phyloP scores from a whole-genome alignment of 108 stramenopile species.

The Skeletonema potamos region DNA sequence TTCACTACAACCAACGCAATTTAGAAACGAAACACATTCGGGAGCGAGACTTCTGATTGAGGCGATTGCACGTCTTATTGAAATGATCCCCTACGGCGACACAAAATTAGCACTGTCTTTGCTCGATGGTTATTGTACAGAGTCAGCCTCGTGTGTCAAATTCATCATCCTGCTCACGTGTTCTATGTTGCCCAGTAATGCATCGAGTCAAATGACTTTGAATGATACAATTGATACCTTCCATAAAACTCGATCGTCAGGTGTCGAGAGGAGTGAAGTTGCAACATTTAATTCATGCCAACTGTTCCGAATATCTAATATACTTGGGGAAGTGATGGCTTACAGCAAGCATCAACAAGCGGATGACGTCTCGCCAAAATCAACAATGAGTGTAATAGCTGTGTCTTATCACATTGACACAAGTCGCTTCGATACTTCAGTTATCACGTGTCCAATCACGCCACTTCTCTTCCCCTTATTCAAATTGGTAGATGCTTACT shows the following conservation, averaged over 20 bases:
- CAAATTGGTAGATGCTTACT: conserved; percentile 50
- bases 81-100: conserved; percentile 4
- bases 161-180: conserved; percentile 5
- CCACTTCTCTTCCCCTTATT: conserved; percentile 68
- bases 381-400: conserved; percentile 54
- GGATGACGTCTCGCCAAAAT: conserved; percentile 7
- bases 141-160: conserved; percentile 31
- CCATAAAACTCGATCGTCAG: background rate
- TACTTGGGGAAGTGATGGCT: conserved; percentile 41
- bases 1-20: background rate
- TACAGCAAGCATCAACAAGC: conserved; percentile 20
- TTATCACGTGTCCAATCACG: conserved; percentile 66
- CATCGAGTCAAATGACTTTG: background rate
- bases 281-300: background rate
- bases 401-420: conserved; percentile 62
- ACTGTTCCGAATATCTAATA: conserved; percentile 18
- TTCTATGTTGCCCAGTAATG: background rate
- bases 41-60: conserved; percentile 2
- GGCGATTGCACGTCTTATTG: conserved; percentile 27
- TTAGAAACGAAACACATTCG: background rate
- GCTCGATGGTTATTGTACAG: conserved; percentile 39
- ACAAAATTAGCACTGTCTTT: background rate
- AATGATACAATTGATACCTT: background rate
- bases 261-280: background rate
- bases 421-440: conserved; percentile 51